Percentiles rank a stretch among this genome's conserved stretches.
Evolutionary conservation across 2,329 filamentous ascomycete species (phyloP).

Genomic region (Penicillium sp.): DNA sequence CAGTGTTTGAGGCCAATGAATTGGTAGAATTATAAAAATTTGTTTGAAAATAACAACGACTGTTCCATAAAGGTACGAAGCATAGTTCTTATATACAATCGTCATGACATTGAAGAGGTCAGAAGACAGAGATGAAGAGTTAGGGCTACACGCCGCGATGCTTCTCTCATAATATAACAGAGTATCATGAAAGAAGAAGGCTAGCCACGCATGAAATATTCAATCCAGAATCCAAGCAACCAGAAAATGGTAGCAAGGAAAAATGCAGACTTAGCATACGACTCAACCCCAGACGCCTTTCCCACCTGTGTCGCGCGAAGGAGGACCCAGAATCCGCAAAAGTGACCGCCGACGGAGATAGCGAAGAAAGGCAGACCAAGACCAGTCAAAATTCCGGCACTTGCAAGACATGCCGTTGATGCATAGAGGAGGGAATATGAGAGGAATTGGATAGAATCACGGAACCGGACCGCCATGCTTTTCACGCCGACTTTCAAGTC

Average conservation of each 20-base stretch:
- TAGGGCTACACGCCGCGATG: too few species aligned
- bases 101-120: too few species aligned
- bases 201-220: neutral
- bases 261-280: neutral
- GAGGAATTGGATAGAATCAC: neutral
- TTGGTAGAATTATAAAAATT: too few species aligned
- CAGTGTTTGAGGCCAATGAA: neutral
- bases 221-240: neutral
- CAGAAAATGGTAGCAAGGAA: neutral
- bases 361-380: neutral
- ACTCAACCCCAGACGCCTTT: neutral
- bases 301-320: neutral
- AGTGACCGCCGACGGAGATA: neutral
- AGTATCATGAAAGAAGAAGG: neutral
- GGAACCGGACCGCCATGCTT: constrained; percentile 28
- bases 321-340: neutral
- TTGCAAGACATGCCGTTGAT: neutral
- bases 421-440: neutral
- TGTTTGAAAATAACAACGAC: too few species aligned
- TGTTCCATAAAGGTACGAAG: too few species aligned
- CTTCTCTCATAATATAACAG: too few species aligned
- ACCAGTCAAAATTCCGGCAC: neutral
- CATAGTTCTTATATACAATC: too few species aligned
- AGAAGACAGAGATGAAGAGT: too few species aligned
- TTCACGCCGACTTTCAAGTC: constrained; percentile 40